Evolutionary conservation across 179 eudicot genomes (phyloP).

Genomic region (Beta macrorhiza): DNA sequence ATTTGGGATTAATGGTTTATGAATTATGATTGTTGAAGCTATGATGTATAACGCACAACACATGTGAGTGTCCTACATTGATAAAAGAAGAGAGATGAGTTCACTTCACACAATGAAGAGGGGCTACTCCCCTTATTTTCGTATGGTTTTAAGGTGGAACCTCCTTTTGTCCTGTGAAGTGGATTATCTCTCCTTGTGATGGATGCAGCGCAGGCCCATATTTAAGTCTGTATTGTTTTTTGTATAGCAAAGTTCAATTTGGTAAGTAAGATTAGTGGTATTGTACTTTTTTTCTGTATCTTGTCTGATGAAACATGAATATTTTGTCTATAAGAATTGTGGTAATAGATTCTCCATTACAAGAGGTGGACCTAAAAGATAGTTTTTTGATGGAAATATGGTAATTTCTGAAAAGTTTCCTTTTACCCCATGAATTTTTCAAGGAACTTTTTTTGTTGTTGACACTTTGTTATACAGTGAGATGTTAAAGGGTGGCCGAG

Average conservation of each 20-base stretch:
- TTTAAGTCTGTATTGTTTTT: too few species aligned
- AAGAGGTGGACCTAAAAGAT: constrained; percentile 6
- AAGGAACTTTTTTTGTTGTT: not conserved
- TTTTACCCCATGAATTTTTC: not conserved
- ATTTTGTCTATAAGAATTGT: not conserved
- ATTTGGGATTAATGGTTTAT: too few species aligned
- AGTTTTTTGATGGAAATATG: not conserved
- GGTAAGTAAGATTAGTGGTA: not conserved
- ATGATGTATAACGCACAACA: too few species aligned
- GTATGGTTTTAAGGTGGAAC: too few species aligned
- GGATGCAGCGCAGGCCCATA: too few species aligned
- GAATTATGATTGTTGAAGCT: too few species aligned
- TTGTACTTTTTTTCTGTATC: not conserved
- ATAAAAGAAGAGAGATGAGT: too few species aligned
- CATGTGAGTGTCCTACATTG: too few species aligned
- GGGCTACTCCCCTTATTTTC: too few species aligned
- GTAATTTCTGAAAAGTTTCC: constrained; percentile 10
- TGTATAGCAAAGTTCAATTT: not conserved
- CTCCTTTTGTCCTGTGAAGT: too few species aligned
- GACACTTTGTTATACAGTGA: not conserved
- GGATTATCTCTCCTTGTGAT: too few species aligned
- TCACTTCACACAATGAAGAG: too few species aligned
- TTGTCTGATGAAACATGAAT: not conserved
- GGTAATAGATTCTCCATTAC: not conserved
- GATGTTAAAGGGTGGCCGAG: not conserved